Percentiles rank a stretch among this genome's conserved stretches.
phyloP scores from a whole-genome alignment of 768 basidiomycete species.

The Hemileccinum rubropunctum region DNA sequence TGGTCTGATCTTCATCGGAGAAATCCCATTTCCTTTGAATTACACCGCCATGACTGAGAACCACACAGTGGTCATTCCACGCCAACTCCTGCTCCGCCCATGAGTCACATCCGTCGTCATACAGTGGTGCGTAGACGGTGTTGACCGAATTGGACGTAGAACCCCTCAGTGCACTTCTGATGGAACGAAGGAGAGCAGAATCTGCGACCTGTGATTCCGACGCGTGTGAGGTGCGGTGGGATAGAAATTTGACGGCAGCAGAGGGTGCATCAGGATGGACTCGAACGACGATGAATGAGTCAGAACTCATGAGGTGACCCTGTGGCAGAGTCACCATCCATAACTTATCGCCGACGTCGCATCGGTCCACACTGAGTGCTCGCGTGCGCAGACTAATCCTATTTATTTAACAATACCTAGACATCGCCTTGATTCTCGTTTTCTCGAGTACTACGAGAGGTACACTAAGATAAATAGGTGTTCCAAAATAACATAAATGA shows the following conservation, averaged over 20 bases:
- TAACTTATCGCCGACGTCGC: neutral
- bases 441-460: slow-evolving; percentile 18
- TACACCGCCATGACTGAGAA: slow-evolving; percentile 64
- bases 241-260: slow-evolving; percentile 43
- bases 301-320: slow-evolving; percentile 12
- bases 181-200: slow-evolving; percentile 51
- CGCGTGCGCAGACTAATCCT: neutral
- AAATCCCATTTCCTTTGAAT: slow-evolving; percentile 76
- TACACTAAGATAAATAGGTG: slow-evolving; percentile 30
- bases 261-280: slow-evolving; percentile 43
- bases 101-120: slow-evolving; percentile 38
- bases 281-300: slow-evolving; percentile 31
- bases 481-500: slow-evolving; percentile 38
- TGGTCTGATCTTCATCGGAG: slow-evolving; percentile 61
- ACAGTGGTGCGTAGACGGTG: slow-evolving; percentile 41
- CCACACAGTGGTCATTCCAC: slow-evolving; percentile 65
- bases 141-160: slow-evolving; percentile 42
- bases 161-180: slow-evolving; percentile 59
- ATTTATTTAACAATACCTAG: slow-evolving; percentile 13
- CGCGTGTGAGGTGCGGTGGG: slow-evolving; percentile 22
- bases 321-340: no score
- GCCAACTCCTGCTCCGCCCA: slow-evolving; percentile 61
- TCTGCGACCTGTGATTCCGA: slow-evolving; percentile 14
- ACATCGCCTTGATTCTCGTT: slow-evolving; percentile 3
- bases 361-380: neutral